Base-by-base conservation (phyloP, 2,329 filamentous ascomycete genomes). In the Xylariaceae sp. region DNA sequence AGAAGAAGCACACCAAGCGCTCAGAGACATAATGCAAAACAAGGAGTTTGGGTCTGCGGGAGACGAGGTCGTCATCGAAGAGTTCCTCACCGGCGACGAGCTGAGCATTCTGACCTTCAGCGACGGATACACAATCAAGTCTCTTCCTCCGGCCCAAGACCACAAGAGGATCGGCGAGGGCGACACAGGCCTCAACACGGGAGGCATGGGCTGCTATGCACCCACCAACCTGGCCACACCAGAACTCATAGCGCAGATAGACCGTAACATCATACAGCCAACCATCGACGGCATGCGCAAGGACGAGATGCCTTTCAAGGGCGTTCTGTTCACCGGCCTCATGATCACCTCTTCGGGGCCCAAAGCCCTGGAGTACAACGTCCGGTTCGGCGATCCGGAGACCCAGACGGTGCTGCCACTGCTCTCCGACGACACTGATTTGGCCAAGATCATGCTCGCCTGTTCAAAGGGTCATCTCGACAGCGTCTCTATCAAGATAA, bases 131-230 rank as follows among this genome's bases (percentile, higher is more conserved):
- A 83, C 83, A 1, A 85, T 94, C 59, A 76, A 78, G 57, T 88
- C 84, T 7, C 71, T 97, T 8, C 90, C 90, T 4, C 83, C 92
- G 1, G 90, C 90, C 2, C 92, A 98, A 63, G 92, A 97, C 62
- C 92, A 98, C 71, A 97, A 98, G 74, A 79, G 88, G 46, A 88
- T 94, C 49, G 85, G 85, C 37, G 92, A 98, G 56, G 87, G 85
- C 38, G 90, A 97, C 59, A 74, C 78, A 34, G 92, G 92, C 2
- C 86, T 88, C 26, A 97, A 97, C 67, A 97, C 92, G 2, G 92
- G 90, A 43, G 92, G 92, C 28, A 97, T 97, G 92, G 92, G 92
- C 36, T 95, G 88, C 59, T 97, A 97, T 63, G 88, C 89, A 12
- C 86, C 86, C n/a, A 94, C 89, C 2, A 84, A 78, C 48, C 82